Evolutionary conservation across 495 filamentous ascomycete genomes (phyloP).

Genomic region (Ramalina peruviana): DNA sequence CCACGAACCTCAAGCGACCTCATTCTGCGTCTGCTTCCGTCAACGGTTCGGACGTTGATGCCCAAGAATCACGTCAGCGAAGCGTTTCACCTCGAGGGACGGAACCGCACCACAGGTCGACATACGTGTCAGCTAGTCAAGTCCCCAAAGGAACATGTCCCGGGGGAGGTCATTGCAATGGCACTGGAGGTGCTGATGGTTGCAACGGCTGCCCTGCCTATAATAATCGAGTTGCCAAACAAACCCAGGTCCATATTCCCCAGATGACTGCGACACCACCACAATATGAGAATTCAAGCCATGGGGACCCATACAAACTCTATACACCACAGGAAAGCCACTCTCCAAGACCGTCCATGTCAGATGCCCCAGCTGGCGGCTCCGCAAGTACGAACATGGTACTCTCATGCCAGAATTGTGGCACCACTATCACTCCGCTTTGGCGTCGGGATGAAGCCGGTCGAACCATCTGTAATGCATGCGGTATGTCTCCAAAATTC

Average conservation of each 20-base stretch:
- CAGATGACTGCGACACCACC: conserved; percentile 22
- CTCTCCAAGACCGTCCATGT: conserved; percentile 13
- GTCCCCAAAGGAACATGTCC: conserved; percentile 75
- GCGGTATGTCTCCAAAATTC: conserved; percentile 42
- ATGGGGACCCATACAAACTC: conserved; percentile 7
- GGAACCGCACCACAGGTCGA: conserved; percentile 42
- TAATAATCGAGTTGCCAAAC: conserved; percentile 91
- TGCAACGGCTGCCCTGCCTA: conserved; percentile 93
- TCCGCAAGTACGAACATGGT: conserved; percentile 50
- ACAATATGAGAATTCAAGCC: conserved; percentile 1
- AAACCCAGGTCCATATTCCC: conserved; percentile 50
- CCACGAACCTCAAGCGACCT: conserved; percentile 61
- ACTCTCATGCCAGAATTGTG: conserved; percentile 93
- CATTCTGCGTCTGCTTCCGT: conserved; percentile 12
- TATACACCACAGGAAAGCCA: conserved; percentile 12
- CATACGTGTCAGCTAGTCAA: conserved; percentile 63
- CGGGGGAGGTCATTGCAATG: conserved; percentile 90
- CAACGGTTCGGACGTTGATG: conserved; percentile 11
- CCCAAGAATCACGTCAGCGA: conserved; percentile 22
- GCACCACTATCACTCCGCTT: conserved; percentile 88
- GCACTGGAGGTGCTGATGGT: conserved; percentile 88
- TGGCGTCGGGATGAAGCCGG: conserved; percentile 93
- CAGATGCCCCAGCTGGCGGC: conserved; percentile 8
- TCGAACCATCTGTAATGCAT: conserved; percentile 97
- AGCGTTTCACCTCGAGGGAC: conserved; percentile 20